phyloP scores from a whole-genome alignment of 2,329 filamentous ascomycete genomes.

The Pseudocercospora vitis region DNA sequence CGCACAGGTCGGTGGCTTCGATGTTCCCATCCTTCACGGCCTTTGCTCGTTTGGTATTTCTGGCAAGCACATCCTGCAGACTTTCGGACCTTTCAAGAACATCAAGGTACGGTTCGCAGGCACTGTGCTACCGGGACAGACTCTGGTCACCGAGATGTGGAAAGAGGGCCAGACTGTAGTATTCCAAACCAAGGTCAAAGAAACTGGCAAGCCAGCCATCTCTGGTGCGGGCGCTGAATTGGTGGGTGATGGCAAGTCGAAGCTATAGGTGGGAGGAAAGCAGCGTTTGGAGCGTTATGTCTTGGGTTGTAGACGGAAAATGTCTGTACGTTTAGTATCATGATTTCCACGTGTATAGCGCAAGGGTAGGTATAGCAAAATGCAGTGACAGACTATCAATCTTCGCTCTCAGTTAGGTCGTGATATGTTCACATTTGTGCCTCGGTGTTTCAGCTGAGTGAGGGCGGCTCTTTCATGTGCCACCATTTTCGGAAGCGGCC shows the following conservation, averaged over 20 bases:
- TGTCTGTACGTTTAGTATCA: neutral
- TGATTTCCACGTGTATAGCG: neutral
- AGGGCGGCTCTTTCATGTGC: neutral
- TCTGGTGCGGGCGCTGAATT: constrained; percentile 78
- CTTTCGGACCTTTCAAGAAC: constrained; percentile 80
- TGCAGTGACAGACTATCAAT: neutral
- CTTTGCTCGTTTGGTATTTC: constrained; percentile 91
- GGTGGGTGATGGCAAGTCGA: constrained; percentile 51
- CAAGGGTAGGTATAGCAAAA: neutral
- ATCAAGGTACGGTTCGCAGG: constrained; percentile 91
- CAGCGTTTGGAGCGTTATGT: neutral
- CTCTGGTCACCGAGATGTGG: constrained; percentile 93
- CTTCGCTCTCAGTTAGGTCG: too few species aligned
- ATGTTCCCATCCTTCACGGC: constrained; percentile 92
- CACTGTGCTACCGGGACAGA: constrained; percentile 81
- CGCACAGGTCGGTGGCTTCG: constrained; percentile 93
- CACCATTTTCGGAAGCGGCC: neutral
- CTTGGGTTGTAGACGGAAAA: neutral
- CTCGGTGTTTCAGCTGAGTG: neutral
- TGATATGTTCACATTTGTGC: too few species aligned
- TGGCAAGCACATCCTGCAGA: constrained; percentile 84
- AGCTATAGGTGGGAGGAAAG: constrained; percentile 43
- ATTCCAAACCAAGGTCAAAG: constrained; percentile 86
- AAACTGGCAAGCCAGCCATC: constrained; percentile 88
- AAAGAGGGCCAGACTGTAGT: constrained; percentile 75